phyloP scores from a whole-genome alignment of 176 grass and related monocot genomes.

The Thalia dealbata region DNA sequence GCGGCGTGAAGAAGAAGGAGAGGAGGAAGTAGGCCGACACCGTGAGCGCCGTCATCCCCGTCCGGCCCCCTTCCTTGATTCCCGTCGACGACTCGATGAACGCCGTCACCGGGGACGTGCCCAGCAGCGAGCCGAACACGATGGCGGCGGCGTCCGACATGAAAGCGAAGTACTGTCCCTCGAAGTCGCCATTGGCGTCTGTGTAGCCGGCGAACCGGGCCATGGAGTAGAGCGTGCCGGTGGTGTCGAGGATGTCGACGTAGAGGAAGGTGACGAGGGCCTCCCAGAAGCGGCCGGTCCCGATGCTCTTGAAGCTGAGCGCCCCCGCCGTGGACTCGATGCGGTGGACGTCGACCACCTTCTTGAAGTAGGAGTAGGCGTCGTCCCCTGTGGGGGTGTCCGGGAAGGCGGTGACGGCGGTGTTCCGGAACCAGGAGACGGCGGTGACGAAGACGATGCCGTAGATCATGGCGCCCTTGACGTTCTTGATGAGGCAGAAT shows the following conservation, averaged over 20 bases:
- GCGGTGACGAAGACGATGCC: constrained; percentile 13
- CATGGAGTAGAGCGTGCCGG: constrained; percentile 20
- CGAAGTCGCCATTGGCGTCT: constrained; percentile 7
- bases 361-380: constrained; percentile 2
- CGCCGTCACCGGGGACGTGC: constrained; percentile 11
- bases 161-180: constrained; percentile 13
- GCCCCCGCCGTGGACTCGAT: constrained; percentile 10
- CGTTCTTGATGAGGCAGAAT: constrained; percentile 8
- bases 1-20: constrained; percentile 14
- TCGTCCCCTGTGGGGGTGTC: constrained; percentile 3
- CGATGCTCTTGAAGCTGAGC: constrained; percentile 13
- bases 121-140: constrained; percentile 3
- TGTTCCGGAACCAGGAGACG: constrained; percentile 9
- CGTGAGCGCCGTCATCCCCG: constrained; percentile 10
- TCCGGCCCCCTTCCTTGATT: constrained; percentile 12
- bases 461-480: constrained; percentile 20
- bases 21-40: constrained; percentile 7
- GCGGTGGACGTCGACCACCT: constrained; percentile 5
- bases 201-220: constrained; percentile 9
- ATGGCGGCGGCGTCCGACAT: constrained; percentile 15
- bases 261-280: constrained; percentile 16
- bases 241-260: constrained; percentile 15
- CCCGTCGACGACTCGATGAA: constrained; percentile 16
- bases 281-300: constrained; percentile 2
- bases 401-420: constrained; percentile 4